Evolutionary conservation across 306 rosid genomes (phyloP).

Genomic region (Geum urbanum): DNA sequence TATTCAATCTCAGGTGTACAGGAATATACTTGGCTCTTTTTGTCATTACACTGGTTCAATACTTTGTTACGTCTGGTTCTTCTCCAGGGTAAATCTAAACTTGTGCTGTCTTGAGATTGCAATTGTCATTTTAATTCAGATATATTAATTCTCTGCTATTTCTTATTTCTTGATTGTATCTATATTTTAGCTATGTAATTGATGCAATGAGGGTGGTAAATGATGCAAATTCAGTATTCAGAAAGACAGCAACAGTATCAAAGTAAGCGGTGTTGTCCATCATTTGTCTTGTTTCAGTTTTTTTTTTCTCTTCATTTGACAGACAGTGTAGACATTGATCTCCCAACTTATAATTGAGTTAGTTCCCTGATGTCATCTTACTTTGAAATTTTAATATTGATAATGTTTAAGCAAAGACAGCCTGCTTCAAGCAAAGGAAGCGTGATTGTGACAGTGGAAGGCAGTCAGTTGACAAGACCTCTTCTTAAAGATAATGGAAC

Average conservation of each 20-base stretch:
- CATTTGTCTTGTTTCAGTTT: not conserved
- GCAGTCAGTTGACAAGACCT: conserved; percentile 40
- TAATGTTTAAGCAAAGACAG: conserved; percentile 87
- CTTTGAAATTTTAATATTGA: conserved; percentile 30
- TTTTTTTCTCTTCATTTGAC: not conserved
- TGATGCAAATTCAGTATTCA: conserved; percentile 41
- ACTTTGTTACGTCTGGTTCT: conserved; percentile 68
- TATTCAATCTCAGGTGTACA: conserved; percentile 61
- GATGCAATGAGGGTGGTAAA: conserved; percentile 63
- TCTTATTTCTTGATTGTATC: conserved; percentile 8
- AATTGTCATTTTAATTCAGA: conserved; percentile 13
- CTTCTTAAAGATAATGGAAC: conserved; percentile 38
- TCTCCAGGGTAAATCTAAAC: conserved; percentile 78
- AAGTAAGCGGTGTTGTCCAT: conserved; percentile 47
- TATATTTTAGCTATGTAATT: conserved; percentile 51
- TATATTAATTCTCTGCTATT: conserved; percentile 18
- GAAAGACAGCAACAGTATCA: conserved; percentile 37
- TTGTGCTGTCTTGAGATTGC: conserved; percentile 15
- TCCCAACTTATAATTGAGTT: conserved; percentile 18
- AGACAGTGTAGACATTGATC: conserved; percentile 17
- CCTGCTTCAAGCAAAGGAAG: conserved; percentile 78
- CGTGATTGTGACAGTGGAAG: conserved; percentile 43
- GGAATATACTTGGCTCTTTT: conserved; percentile 59
- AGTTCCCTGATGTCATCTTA: conserved; percentile 34
- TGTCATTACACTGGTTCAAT: conserved; percentile 61